phyloP scores from a whole-genome alignment of 2,329 filamentous ascomycete species.

The Chaetomiaceae sp. region DNA sequence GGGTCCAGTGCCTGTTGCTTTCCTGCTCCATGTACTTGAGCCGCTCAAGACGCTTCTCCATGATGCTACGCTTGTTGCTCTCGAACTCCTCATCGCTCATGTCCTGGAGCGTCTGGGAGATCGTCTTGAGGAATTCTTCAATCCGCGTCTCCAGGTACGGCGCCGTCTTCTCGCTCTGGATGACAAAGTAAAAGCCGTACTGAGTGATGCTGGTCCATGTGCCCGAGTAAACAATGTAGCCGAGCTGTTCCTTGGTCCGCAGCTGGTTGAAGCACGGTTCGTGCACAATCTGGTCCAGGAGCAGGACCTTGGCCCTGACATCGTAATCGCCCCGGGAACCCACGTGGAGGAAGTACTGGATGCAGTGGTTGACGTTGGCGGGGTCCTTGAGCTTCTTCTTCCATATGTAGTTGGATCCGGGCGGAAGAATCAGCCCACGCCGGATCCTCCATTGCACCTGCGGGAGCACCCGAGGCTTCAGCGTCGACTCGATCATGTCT shows the following conservation, averaged over 20 bases:
- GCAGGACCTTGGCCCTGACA: conserved; percentile 68
- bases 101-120: conserved; percentile 59
- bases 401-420: conserved; percentile 79
- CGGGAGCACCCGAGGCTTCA: conserved; percentile 71
- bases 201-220: conserved; percentile 67
- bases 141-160: conserved; percentile 83
- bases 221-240: conserved; percentile 91
- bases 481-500: conserved; percentile 70
- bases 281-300: conserved; percentile 85
- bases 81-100: conserved; percentile 87
- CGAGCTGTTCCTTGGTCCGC: conserved; percentile 93
- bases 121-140: conserved; percentile 71
- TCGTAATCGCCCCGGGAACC: conserved; percentile 64
- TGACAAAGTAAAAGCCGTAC: conserved; percentile 80
- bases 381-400: conserved; percentile 76
- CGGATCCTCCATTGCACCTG: conserved; percentile 73
- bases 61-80: conserved; percentile 80
- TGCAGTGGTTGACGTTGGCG: conserved; percentile 82
- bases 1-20: conserved; percentile 74
- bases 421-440: conserved; percentile 71
- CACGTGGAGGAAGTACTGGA: conserved; percentile 71
- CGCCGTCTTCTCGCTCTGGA: conserved; percentile 85
- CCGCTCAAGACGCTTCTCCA: conserved; percentile 84
- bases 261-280: conserved; percentile 94
- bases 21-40: conserved; percentile 88